Percentiles rank a stretch among this genome's conserved stretches.
Evolutionary conservation across 352 stramenopile genomes (phyloP).

Genomic region (Pythium phragmiticola): DNA sequence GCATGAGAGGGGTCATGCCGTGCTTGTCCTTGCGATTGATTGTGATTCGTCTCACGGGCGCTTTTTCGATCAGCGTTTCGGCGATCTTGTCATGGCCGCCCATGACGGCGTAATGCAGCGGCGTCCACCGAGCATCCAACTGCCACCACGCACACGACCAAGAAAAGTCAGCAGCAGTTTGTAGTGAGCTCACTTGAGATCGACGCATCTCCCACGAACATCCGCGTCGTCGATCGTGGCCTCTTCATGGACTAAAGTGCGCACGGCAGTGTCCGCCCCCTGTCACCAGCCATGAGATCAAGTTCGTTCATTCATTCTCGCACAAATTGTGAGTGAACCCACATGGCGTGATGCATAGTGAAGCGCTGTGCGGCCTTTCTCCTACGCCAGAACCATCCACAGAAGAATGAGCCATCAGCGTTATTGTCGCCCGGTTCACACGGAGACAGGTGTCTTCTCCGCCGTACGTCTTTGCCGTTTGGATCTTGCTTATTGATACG

Average conservation of each 20-base stretch:
- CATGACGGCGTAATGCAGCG: conserved; percentile 78
- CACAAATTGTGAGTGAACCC: conserved; percentile 11
- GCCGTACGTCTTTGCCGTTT: conserved; percentile 65
- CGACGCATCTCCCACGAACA: conserved; percentile 30
- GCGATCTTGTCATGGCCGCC: conserved; percentile 59
- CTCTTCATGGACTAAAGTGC: conserved; percentile 70
- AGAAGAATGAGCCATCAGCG: neutral
- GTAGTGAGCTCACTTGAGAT: neutral
- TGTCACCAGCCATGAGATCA: conserved; percentile 17
- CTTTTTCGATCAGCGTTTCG: conserved; percentile 57
- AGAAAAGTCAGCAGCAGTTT: neutral
- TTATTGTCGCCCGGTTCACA: no score
- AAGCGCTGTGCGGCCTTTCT: conserved; percentile 71
- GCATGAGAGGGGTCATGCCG: conserved; percentile 75
- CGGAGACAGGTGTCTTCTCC: no score
- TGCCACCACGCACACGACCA: conserved; percentile 11
- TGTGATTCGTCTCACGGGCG: conserved; percentile 70
- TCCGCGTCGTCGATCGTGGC: conserved; percentile 75
- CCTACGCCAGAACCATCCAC: conserved; percentile 29
- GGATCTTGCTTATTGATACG: conserved; percentile 63
- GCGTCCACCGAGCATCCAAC: conserved; percentile 82
- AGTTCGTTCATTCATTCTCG: neutral
- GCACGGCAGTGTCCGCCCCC: conserved; percentile 51
- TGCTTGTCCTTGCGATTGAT: conserved; percentile 83
- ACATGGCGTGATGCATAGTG: conserved; percentile 76